Base-by-base conservation (phyloP, 768 basidiomycete species). In the Nevesoporus exiguus region DNA sequence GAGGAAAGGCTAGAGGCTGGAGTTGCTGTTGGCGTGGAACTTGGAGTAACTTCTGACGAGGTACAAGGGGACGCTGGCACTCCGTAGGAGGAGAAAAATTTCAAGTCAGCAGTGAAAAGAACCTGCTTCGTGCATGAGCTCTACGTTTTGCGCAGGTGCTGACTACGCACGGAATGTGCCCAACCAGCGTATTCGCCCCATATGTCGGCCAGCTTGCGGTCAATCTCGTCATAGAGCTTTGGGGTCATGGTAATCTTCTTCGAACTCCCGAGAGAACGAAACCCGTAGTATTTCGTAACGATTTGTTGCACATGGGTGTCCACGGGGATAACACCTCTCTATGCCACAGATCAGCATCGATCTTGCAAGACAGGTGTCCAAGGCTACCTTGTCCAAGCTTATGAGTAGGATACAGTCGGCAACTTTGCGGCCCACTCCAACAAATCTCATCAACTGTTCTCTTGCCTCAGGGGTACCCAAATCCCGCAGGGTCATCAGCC, bases 221-320 rank as follows among this genome's bases (percentile, higher is more conserved):
- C 85, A 24, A 96, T 78, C 53, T 85, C 81, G 9, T 86, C 82
- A 63, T 95, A 93, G 17, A 94, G 66, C 58, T 81, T 85, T 0
- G 89, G 84, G 0, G 84, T 86, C 85, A 95, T 88, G 31, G 71
- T 73, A 3, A 76, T 65, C 64, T 88, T 88, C 42, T 73, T 74
- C 2, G 61, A 61, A 7, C 52, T 47, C 29, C 67, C 64, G 0
- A 73, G 62, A 7, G 77, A 74, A 60, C 80, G 82, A 11, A 91
- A 63, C 1, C 85, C 86, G 61, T 93, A 91, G 62, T 90, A 76
- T 65, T 88, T 92, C 22, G 78, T 72, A 9, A 91, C 90, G 49
- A 98, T 94, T 65, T 96, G 93, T 58, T 88, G 77, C 27, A 99
- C 90, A 66, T 99, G 97, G 0, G 95, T 97, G 66, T 99, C 97